Evolutionary conservation across 2,329 filamentous ascomycete genomes (phyloP), one percentile per base, ranked within the genome.

Genomic region (Epichloe sp.): DNA sequence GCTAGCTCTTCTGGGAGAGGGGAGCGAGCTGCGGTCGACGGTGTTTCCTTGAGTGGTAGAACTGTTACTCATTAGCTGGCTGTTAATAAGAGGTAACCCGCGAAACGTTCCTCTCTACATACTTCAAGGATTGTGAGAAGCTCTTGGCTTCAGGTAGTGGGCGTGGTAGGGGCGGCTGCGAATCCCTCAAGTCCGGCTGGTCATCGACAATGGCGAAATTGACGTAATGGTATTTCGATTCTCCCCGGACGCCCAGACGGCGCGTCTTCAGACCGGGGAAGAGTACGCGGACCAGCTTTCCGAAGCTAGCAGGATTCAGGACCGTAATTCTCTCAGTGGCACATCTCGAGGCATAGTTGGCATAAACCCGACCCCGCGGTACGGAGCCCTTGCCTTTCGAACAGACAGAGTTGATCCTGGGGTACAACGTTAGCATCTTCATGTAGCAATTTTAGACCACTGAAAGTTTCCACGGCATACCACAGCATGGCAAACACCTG

Each of bases 161-260:
- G 21, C 74, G 66, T 4, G 71, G 65, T n/a, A 72, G 66, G 19
- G 72, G 72, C 3, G 67, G 65, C 41, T 70, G 68, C 14, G 73
- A 68, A 31, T 76, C 70, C 42, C 66, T 65, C 4, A 70, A 55
- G 14, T 78, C 75, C 4, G 72, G 66, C 50, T 77, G 71, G 52
- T 83, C 80, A 48, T 83, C 80, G 42, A 72, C 68, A 48, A 84
- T 67, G 12, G 71, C 72, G 59, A 85, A 85, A 61, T 83, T 82
- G 45, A 84, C 80, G 62, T 98, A 98, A 68, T 98, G 93, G 66
- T 98, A 98, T 65, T 98, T 98, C 14, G 93, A 98, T 70, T 97
- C 91, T 56, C 93, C 93, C 49, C 93, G 82, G 45, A 97, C 90
- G 55, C 93, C 93, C 12, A 98, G 75, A 56, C 93, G 80, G 53